Evolutionary conservation across 768 basidiomycete genomes (phyloP), one percentile per base, ranked within the genome.

Genomic region (Suillus alpinus): DNA sequence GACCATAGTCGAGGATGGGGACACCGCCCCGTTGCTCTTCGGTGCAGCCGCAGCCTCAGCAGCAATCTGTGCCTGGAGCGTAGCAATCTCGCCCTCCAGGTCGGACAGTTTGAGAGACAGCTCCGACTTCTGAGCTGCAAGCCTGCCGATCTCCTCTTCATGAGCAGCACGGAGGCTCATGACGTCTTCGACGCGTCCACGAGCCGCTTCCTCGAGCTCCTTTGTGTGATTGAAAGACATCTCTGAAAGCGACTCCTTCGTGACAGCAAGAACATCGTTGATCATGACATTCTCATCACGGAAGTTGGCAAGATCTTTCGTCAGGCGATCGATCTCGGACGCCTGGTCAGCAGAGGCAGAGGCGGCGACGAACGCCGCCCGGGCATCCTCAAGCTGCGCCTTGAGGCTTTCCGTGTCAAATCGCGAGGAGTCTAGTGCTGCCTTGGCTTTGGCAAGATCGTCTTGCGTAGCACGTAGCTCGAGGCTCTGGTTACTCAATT

Each of bases 401-500:
- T 80, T 84, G 41, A 92, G 73, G 18, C 63, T 77, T 59, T 84
- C 83, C 6, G 85, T 72, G 64, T 92, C 89, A 3, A 77, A 69
- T 32, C 79, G 79, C 34, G 83, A 76, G 6, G 81, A 62, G 20
- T 86, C 81, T 8, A 87, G 68, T 29, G 83, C 74, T 1, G 82
- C 69, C 71, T 94, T 94, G 6, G 89, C 81, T 77, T 92, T 94
- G 3, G 80, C 68, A 39, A 95, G 85, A 70, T 94, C 92, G 63
- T 94, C 92, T 67, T 88, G 85, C 0, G 93, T 92, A 14, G 92
- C 93, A 68, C 88, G 92, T 46, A 94, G 82, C 65, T 94, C 91
- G 34, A 93, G 76, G 59, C 76, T 83, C 63, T 88, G 78, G 55
- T 75, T 82, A 58, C 77, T 77, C 56, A 90, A 80, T 67, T 83